Conservation (phyloP, 169 alveolate species). For the Plasmodium chabaudi region DNA sequence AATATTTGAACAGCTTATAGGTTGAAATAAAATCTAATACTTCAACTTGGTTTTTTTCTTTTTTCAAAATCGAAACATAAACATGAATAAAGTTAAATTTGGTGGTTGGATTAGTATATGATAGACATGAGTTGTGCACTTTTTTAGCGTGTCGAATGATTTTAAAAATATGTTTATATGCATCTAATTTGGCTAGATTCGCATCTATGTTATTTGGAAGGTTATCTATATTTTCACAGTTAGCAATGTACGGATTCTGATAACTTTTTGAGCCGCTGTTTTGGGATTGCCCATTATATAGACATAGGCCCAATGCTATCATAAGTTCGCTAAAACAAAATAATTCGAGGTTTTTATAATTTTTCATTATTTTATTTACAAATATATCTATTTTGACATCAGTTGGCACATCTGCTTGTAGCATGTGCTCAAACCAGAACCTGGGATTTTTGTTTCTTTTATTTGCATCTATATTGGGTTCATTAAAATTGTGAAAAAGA, state of each 20-base stretch:
- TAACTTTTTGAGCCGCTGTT: not conserved
- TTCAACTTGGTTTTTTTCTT: constrained; percentile 1
- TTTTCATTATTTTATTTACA: constrained; percentile 12
- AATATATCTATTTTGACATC: not conserved
- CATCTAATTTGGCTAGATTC: constrained; percentile 8
- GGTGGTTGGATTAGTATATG: too few species aligned
- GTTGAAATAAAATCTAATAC: constrained; percentile 7
- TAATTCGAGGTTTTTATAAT: not conserved
- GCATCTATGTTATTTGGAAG: not conserved
- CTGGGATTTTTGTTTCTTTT: not conserved
- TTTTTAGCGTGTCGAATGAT: not conserved
- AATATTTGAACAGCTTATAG: constrained; percentile 31
- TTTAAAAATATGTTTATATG: constrained; percentile 1
- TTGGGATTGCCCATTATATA: not conserved
- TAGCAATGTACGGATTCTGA: not conserved
- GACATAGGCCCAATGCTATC: not conserved
- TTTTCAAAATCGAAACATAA: constrained; percentile 5
- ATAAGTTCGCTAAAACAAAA: constrained; percentile 9
- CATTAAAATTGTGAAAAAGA: not conserved
- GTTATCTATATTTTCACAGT: not conserved
- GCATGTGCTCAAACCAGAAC: not conserved
- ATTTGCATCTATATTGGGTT: not conserved
- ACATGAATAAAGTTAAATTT: too few species aligned
- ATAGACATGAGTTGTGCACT: not conserved
- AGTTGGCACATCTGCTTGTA: not conserved